Base-by-base conservation (phyloP, 2,329 filamentous ascomycete genomes). In the Neofusicoccum laricinum region DNA sequence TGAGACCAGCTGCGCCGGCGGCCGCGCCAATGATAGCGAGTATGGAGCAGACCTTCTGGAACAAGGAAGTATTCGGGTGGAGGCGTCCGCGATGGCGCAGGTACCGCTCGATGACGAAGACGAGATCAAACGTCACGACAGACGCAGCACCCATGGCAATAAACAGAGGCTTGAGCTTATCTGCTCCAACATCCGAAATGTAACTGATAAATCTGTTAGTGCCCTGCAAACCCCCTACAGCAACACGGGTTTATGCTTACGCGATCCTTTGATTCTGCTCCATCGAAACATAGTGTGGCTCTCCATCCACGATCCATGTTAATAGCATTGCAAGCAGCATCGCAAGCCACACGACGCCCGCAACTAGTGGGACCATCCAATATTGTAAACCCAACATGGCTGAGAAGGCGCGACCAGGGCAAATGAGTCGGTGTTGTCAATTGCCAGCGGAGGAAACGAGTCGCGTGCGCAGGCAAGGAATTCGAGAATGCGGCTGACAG, bases 51-150 rank as follows among this genome's bases (percentile, higher is more conserved):
- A 87, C 70, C 76, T 89, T 91, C 73, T 93, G 88, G 64, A 76
- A 79, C 8, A 71, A 69, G 7, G 85, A 87, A 11, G 84, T 86
- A 78, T 97, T 97, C 67, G 86, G 89, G 2, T 89, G 86, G 32
- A 98, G 84, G 14, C 92, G 88, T 8, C 92, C 91, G 21, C 81
- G 83, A 78, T 97, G 93, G 50, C 94, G 88, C 59, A 98, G 84
- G 86, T 89, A 95, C 67, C 93, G 88, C 79, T 97, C 94, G 14
- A 90, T 81, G 61, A 90, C 77, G 73, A 99, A 95, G 30, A 90
- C 87, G 8, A 92, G 78, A 78, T 96, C 90, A 72, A 99, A 89
- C 67, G 91, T 88, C 55, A 96, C 81, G 21, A 92, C 90, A 4
- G 90, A 93, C 40, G 92, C 79, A 62, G 82, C 80, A 71, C 85